Evolutionary conservation across 108 stramenopile species (phyloP).

Genomic region (Bacterosira constricta): DNA sequence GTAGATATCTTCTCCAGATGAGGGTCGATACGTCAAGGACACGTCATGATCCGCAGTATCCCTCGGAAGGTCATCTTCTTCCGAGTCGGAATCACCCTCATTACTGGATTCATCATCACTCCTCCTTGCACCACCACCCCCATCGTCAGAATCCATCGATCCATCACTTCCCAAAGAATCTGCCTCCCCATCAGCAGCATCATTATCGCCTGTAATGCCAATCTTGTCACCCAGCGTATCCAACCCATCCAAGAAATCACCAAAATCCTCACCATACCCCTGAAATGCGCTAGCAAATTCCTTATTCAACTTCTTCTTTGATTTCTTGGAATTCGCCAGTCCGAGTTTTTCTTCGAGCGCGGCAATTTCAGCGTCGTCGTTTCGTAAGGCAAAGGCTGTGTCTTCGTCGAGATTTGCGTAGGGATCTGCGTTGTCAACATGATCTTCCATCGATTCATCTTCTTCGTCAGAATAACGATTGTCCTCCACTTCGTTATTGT

Average conservation of each 20-base stretch:
- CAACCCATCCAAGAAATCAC: slow-evolving; percentile 74
- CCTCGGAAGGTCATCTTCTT: slow-evolving; percentile 18
- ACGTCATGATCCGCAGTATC: slow-evolving; percentile 58
- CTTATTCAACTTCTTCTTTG: slow-evolving; percentile 45
- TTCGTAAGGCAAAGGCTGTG: slow-evolving; percentile 40
- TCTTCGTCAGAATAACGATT: slow-evolving; percentile 36
- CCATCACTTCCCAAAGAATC: not conserved
- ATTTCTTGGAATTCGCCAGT: slow-evolving; percentile 31
- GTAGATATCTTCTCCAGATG: slow-evolving; percentile 93
- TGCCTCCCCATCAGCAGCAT: not conserved
- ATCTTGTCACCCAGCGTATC: slow-evolving; percentile 61
- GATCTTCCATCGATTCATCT: slow-evolving; percentile 57
- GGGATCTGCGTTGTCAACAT: slow-evolving; percentile 34
- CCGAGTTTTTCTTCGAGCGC: slow-evolving; percentile 53
- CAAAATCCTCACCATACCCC: slow-evolving; percentile 85
- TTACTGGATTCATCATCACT: slow-evolving; percentile 35
- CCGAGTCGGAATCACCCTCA: slow-evolving; percentile 35
- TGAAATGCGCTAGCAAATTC: slow-evolving; percentile 42
- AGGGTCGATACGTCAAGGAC: slow-evolving; percentile 81
- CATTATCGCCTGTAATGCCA: not conserved
- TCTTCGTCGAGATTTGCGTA: slow-evolving; percentile 54
- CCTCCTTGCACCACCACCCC: not conserved
- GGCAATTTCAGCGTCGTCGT: slow-evolving; percentile 57
- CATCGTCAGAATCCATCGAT: not conserved
- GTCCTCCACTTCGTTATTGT: slow-evolving; percentile 2